Evolutionary conservation across 2,329 filamentous ascomycete genomes (phyloP).

Genomic region (Ophiostoma tasmaniense): DNA sequence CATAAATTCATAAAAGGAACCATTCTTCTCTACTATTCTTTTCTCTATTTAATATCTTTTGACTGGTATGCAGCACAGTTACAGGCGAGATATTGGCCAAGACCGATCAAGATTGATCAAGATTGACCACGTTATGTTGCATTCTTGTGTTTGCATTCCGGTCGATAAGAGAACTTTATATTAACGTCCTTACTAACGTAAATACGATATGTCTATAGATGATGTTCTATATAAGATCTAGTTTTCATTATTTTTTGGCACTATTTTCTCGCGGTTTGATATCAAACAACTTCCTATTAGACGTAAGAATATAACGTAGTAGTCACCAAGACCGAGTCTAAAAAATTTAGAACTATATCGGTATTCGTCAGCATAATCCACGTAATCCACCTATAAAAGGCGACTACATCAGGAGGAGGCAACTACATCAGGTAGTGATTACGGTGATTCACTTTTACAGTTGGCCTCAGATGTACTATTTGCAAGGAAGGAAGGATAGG

Average conservation of each 20-base stretch:
- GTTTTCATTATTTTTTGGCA: neutral
- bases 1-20: neutral
- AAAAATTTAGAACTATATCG: too few species aligned
- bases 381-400: too few species aligned
- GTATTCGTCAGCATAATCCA: too few species aligned
- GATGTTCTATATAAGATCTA: too few species aligned
- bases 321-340: too few species aligned
- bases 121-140: neutral
- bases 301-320: too few species aligned
- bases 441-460: too few species aligned
- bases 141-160: neutral
- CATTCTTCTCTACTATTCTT: neutral
- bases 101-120: neutral
- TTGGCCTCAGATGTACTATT: too few species aligned
- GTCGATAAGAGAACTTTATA: neutral
- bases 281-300: too few species aligned
- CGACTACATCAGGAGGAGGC: too few species aligned
- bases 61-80: neutral
- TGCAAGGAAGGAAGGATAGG: too few species aligned
- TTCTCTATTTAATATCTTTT: neutral
- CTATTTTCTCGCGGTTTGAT: neutral
- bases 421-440: too few species aligned
- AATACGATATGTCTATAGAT: neutral
- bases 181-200: neutral
- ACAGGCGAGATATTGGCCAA: neutral